Evolutionary conservation across 1,139 yeast species (phyloP).

Genomic region (Tardiomyces depauwii): DNA sequence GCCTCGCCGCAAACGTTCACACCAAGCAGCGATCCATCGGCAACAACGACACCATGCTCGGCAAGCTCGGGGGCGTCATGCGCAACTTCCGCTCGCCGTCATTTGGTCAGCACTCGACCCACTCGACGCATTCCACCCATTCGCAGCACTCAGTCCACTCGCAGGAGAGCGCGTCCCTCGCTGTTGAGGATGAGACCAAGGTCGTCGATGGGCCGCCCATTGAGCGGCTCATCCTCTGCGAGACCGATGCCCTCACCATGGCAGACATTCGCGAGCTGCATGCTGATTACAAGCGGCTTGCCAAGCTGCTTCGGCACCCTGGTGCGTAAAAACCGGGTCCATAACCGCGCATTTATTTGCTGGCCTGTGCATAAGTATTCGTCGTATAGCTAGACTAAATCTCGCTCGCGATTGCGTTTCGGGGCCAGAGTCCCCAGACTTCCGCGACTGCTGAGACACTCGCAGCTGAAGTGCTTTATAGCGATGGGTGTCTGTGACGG

Average conservation of each 20-base stretch:
- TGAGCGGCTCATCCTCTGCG: slow-evolving; percentile 16
- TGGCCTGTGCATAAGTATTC: too few relatives aligned
- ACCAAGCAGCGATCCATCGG: slow-evolving; percentile 3
- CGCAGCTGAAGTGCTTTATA: too few relatives aligned
- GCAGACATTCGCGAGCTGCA: slow-evolving; percentile 26
- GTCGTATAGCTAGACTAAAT: too few relatives aligned
- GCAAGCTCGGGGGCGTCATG: slow-evolving; percentile 10
- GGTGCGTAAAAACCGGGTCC: neutral
- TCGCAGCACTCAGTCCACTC: neutral
- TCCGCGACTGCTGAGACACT: too few relatives aligned
- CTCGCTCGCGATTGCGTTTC: too few relatives aligned
- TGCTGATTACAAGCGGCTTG: slow-evolving; percentile 28
- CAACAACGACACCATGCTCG: slow-evolving; percentile 8
- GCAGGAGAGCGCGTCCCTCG: neutral
- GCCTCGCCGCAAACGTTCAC: neutral
- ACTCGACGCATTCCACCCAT: neutral
- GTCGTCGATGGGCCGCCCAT: slow-evolving; percentile 9
- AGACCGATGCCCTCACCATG: slow-evolving; percentile 21
- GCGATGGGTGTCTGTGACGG: too few relatives aligned
- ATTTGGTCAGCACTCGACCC: neutral
- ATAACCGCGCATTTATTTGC: too few relatives aligned
- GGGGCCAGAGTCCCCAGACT: too few relatives aligned
- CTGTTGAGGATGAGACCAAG: neutral
- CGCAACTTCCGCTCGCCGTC: neutral
- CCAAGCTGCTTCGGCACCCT: neutral